Base-by-base conservation (phyloP, 139 green algal species). In the Micractinium sp. region DNA sequence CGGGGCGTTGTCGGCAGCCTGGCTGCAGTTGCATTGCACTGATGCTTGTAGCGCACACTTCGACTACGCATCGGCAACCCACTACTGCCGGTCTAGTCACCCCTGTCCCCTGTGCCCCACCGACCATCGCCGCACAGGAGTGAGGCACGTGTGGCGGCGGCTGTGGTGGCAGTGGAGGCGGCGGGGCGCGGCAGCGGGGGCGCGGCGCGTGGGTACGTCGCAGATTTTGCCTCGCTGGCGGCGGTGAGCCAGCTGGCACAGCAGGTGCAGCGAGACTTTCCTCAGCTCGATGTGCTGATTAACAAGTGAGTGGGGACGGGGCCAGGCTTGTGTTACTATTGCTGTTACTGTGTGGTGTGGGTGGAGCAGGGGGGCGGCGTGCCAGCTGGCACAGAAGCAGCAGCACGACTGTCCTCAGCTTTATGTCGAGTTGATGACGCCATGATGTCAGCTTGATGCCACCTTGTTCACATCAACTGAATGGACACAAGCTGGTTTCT, bases 271-370 rank as follows among this genome's bases (percentile, higher is more conserved):
- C 53, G 74, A 0, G 29, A 66, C 66, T 80, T 31, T 18, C 67
- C 85, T n/a, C 0, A 77, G 12, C 16, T 94, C 12, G 39, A 91
- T 67, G 85, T 90, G 23, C 80, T 97, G 15, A 90, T 96, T 63
- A 95, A 97, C 92, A 97, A 96, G 47, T 56, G 47, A 56, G 47
- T 56, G 47, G 47, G 47, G 89, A 94, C 95, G 31, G 89, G 89
- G n/a, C n/a, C n/a, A n/a, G n/a, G n/a, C n/a, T n/a, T n/a, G n/a
- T n/a, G n/a, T n/a, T n/a, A n/a, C n/a, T n/a, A n/a, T n/a, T n/a
- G n/a, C n/a, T n/a, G n/a, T n/a, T n/a, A n/a, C n/a, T n/a, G n/a
- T n/a, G n/a, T n/a, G n/a, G n/a, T n/a, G n/a, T n/a, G n/a, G n/a
- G n/a, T n/a, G n/a, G n/a, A n/a, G n/a, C n/a, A n/a, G n/a, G n/a